Conservation (phyloP, 2,329 filamentous ascomycete species). For the Fusarium neocosmosporiellum region DNA sequence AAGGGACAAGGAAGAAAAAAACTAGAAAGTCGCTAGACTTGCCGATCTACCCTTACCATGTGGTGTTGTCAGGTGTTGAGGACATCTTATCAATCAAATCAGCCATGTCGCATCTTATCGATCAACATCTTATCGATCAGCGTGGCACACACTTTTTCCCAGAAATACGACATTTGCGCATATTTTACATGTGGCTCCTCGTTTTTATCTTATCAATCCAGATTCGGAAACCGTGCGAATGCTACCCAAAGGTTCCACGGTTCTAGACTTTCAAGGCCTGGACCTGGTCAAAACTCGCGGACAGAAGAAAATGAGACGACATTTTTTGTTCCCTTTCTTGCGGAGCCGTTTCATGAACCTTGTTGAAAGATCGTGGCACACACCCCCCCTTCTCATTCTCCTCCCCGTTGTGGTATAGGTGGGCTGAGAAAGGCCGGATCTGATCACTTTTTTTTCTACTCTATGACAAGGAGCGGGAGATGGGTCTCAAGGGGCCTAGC, state of each 20-base stretch:
- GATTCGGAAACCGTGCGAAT: background rate
- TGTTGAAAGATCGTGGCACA: background rate
- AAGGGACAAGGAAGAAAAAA: background rate
- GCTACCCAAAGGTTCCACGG: conserved; percentile 13
- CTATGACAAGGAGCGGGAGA: conserved; percentile 5
- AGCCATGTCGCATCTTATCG: conserved; percentile 22
- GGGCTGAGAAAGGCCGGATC: background rate
- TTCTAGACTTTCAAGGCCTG: background rate
- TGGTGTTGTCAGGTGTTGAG: background rate
- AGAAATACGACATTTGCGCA: background rate
- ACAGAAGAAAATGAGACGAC: conserved; percentile 3
- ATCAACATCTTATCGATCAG: conserved; percentile 28
- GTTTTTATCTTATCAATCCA: conserved; percentile 12
- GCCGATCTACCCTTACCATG: background rate
- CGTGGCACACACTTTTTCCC: background rate
- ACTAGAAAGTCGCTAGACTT: background rate
- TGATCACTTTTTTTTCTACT: background rate
- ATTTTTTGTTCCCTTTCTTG: background rate
- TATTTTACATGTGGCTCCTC: background rate
- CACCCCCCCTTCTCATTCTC: background rate
- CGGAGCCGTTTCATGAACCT: conserved; percentile 9
- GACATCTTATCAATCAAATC: conserved; percentile 27
- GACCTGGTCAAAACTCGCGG: background rate
- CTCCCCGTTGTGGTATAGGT: background rate
- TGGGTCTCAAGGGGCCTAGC: background rate